Percentiles rank a stretch among this genome's conserved stretches.
phyloP scores from a whole-genome alignment of 441 rosid genomes.

The Arabidopsis lyrata region DNA sequence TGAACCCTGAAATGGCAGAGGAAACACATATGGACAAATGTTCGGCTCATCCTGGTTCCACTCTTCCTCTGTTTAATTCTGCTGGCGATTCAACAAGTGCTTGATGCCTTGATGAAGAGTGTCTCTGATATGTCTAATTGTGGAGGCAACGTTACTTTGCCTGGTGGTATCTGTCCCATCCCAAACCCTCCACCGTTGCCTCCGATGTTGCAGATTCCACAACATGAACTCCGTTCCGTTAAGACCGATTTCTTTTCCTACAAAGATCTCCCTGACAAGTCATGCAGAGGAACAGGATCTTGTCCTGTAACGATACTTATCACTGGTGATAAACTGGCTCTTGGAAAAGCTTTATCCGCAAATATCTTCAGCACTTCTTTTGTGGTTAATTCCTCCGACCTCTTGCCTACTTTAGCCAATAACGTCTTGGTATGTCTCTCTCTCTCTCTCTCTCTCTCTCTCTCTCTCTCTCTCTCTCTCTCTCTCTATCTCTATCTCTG shows the following conservation, averaged over 20 bases:
- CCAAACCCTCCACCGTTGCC: conserved; percentile 74
- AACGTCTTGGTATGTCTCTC: conserved; percentile 57
- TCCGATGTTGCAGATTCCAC: conserved; percentile 76
- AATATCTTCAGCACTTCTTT: conserved; percentile 59
- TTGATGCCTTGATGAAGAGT: conserved; percentile 48
- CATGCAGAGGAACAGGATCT: conserved; percentile 66
- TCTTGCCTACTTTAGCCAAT: conserved; percentile 52
- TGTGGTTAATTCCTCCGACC: conserved; percentile 51
- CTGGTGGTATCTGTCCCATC: conserved; percentile 52
- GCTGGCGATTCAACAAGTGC: conserved; percentile 53
- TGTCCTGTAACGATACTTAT: conserved; percentile 78
- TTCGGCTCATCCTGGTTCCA: conserved; percentile 76
- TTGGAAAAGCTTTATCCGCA: conserved; percentile 72
- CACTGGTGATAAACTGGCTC: conserved; percentile 69
- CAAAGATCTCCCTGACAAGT: conserved; percentile 70
- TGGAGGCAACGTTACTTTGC: conserved; percentile 44
- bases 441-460: conserved; percentile 10
- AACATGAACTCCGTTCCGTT: conserved; percentile 72
- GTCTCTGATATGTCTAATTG: conserved; percentile 42
- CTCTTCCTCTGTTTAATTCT: conserved; percentile 75
- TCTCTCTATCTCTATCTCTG: neutral
- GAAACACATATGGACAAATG: conserved; percentile 73
- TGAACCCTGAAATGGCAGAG: conserved; percentile 57
- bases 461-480: too few species aligned
- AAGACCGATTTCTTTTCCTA: conserved; percentile 44